Evolutionary conservation across 345 rosid species (phyloP).

Genomic region (Corchorus olitorius): DNA sequence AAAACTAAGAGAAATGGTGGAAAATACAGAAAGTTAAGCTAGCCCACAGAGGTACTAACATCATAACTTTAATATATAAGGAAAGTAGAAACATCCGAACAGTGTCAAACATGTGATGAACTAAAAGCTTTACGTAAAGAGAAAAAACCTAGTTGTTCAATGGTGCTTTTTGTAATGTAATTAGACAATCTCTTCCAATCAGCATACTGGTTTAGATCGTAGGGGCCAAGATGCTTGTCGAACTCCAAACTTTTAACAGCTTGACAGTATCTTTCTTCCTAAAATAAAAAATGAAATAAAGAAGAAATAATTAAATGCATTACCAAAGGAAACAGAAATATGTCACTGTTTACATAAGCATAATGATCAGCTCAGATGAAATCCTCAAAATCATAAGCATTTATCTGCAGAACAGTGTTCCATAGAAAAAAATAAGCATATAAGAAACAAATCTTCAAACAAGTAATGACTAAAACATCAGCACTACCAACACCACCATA

Average conservation of each 20-base stretch:
- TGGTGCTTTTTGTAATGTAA: constrained; percentile 54
- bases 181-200: constrained; percentile 77
- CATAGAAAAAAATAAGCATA: background rate
- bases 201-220: constrained; percentile 59
- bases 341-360: background rate
- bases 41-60: background rate
- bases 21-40: constrained; percentile 6
- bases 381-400: background rate
- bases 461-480: background rate
- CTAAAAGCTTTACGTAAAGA: background rate
- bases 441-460: background rate
- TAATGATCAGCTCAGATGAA: background rate
- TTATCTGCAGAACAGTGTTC: background rate
- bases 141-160: constrained; percentile 65
- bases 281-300: constrained; percentile 12
- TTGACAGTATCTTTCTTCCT: constrained; percentile 78
- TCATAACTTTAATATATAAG: constrained; percentile 10
- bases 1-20: background rate
- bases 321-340: background rate
- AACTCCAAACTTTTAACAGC: constrained; percentile 76
- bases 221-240: constrained; percentile 81
- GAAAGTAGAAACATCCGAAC: background rate
- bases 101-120: background rate
- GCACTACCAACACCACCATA: background rate
- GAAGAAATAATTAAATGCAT: background rate